A percentile compares a stretch with the other conserved stretches of the same genome.
phyloP scores from a whole-genome alignment of 768 basidiomycete species.

The Grammothele lineata region DNA sequence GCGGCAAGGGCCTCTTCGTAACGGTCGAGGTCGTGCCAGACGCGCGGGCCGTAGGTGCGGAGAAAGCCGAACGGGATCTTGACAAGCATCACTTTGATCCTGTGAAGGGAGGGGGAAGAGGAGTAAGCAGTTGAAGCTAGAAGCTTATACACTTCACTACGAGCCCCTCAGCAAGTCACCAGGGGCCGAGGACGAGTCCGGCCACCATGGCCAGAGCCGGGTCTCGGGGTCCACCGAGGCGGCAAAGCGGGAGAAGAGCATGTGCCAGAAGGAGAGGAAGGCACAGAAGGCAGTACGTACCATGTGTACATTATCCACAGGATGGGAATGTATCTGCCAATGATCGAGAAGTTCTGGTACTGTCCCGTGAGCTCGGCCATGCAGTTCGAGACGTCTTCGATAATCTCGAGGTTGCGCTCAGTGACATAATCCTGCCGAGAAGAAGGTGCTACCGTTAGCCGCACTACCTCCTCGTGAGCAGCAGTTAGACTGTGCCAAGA shows the following conservation, averaged over 20 bases:
- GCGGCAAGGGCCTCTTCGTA: no score
- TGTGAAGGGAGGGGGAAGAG: no score
- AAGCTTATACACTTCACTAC: no score
- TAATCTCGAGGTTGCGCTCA: constrained; percentile 20
- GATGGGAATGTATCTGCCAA: constrained; percentile 24
- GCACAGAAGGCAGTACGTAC: constrained; percentile 10
- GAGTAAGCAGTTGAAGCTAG: no score
- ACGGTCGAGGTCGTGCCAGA: constrained; percentile 16
- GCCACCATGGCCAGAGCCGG: no score
- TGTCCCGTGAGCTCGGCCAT: constrained; percentile 28
- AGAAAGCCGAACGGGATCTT: constrained; percentile 18
- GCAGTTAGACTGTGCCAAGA: no score
- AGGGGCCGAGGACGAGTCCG: no score
- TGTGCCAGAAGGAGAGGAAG: neutral
- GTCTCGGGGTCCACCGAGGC: no score
- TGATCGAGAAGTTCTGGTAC: constrained; percentile 26
- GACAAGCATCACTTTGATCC: constrained; percentile 19
- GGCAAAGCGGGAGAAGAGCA: no score
- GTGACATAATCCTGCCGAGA: constrained; percentile 22
- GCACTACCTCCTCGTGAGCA: no score
- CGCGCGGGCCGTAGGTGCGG: constrained; percentile 13
- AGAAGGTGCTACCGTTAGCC: no score
- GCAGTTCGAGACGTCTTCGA: constrained; percentile 24
- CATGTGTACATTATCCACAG: constrained; percentile 23
- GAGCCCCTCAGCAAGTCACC: no score